Conservation (phyloP, 106 monocot species). For the Acorus calamus region DNA sequence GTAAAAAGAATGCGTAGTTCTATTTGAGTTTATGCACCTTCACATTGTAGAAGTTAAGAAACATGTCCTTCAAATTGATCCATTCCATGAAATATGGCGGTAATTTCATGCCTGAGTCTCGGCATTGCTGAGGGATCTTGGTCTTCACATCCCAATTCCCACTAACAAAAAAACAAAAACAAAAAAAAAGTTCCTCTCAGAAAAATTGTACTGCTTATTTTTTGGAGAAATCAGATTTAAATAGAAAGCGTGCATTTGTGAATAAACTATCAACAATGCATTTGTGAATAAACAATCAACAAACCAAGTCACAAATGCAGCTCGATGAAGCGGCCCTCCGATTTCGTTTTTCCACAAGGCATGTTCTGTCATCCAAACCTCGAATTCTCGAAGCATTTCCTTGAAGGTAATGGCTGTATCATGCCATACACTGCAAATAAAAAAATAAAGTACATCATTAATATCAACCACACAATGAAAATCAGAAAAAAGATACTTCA, state of each 20-base stretch:
- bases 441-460: neutral
- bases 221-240: neutral
- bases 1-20: neutral
- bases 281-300: conserved; percentile 7
- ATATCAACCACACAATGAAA: too few species aligned
- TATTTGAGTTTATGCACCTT: conserved; percentile 34
- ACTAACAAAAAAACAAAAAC: conserved; percentile 35
- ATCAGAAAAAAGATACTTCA: too few species aligned
- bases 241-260: neutral
- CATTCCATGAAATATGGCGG: conserved; percentile 92
- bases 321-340: conserved; percentile 53
- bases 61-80: conserved; percentile 96
- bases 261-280: conserved; percentile 13
- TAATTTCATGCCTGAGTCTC: conserved; percentile 51
- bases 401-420: conserved; percentile 85
- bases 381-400: conserved; percentile 69
- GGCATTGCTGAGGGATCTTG: conserved; percentile 82
- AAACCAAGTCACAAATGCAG: conserved; percentile 96
- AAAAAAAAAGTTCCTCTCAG: neutral
- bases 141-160: conserved; percentile 99
- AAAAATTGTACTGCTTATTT: neutral
- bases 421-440: conserved; percentile 78
- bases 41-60: conserved; percentile 77
- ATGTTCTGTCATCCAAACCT: conserved; percentile 61
- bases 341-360: conserved; percentile 49